Base-by-base conservation (phyloP, 768 basidiomycete species). In the Leccinellum albellum region DNA sequence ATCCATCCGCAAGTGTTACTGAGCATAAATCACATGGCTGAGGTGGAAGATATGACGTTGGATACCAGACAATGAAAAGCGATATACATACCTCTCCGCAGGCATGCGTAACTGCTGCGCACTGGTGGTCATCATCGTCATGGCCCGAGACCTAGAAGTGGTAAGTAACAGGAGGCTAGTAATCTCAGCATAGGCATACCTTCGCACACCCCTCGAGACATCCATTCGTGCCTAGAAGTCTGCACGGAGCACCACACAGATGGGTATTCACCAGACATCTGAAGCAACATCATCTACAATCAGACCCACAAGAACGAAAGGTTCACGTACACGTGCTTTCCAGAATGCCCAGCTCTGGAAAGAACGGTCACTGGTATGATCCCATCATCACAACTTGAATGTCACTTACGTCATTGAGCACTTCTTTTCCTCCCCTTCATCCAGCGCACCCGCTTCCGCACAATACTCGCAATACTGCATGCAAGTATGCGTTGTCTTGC, bases 251-350 rank as follows among this genome's bases (percentile, higher is more conserved):
- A 14, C 83, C 86, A 54, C 85, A 86, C 35, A 85, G 65, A 70
- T 86, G 85, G 26, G 70, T 45, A 31, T 76, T 72, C 6, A 82
- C 76, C 21, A 74, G 73, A 63, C 85, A 87, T 37, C 85, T 87
- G 47, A 6, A 31, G 42, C 32, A 53, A 20, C 40, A 42, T 42
- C 12, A 3, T 42, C 12, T 42, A 20, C 1, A 20, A 42, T 42
- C 37, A n/a, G 7, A 20, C n/a, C 40, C 40, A 42, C n/a, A 20
- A 42, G 37, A 20, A 13, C n/a, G 20, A 50, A 51, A 26, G 12
- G 56, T 74, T 50, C 20, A 60, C 81, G 59, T 64, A 85, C 84
- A 84, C 70, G 57, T 85, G 84, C 12, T 71, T 71, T 17, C 80
- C 82, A 33, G 76, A 63, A 64, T 85, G 85, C 1, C 84, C 84